Evolutionary conservation across 805 yeast species (phyloP).

Genomic region (Pichia nakasei): DNA sequence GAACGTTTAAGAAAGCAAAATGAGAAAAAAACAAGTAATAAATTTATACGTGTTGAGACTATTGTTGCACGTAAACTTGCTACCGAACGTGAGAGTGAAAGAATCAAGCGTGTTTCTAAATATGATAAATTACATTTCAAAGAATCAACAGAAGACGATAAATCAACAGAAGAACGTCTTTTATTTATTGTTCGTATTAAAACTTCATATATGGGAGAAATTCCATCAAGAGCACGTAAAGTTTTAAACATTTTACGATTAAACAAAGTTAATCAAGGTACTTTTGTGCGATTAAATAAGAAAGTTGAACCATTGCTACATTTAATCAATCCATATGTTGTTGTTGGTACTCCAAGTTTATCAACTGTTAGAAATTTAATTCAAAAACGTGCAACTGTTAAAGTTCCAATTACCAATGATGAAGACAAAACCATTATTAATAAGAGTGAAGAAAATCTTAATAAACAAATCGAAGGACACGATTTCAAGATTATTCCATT

Average conservation of each 20-base stretch:
- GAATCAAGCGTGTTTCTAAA: conserved; percentile 55
- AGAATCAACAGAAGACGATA: conserved; percentile 11
- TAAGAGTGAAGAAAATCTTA: conserved; percentile 14
- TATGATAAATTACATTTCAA: conserved; percentile 31
- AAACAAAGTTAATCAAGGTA: conserved; percentile 54
- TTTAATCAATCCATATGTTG: conserved; percentile 63
- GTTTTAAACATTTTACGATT: conserved; percentile 56
- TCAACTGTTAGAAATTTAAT: conserved; percentile 61
- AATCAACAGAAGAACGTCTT: conserved; percentile 34
- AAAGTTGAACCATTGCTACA: conserved; percentile 56
- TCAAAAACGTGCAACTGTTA: conserved; percentile 66
- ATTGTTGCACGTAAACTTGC: conserved; percentile 60
- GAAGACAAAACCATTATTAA: conserved; percentile 10
- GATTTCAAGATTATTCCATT: conserved; percentile 33
- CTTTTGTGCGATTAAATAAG: conserved; percentile 56
- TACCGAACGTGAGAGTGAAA: conserved; percentile 55
- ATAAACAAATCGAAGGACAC: conserved; percentile 8
- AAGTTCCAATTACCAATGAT: conserved; percentile 19
- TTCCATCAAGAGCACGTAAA: conserved; percentile 56
- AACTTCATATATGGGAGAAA: conserved; percentile 54
- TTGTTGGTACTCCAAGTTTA: conserved; percentile 67
- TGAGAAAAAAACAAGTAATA: conserved; percentile 34
- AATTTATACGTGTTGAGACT: conserved; percentile 67
- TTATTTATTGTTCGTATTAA: conserved; percentile 60
- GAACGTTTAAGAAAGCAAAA: conserved; percentile 36